Evolutionary conservation across 148 eudicot genomes (phyloP).

Genomic region (Tetragonia tetragonoides): DNA sequence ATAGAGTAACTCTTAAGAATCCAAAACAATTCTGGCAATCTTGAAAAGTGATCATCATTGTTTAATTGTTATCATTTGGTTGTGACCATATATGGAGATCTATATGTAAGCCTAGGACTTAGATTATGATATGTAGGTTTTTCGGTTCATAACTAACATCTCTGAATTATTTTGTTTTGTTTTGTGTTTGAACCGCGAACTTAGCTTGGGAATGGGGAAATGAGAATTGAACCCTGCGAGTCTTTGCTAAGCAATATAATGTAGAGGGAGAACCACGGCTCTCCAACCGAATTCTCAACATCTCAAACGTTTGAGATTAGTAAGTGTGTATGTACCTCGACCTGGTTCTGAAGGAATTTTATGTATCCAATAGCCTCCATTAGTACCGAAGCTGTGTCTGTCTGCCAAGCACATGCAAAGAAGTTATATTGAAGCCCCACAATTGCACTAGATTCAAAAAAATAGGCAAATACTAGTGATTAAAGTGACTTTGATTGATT

Average conservation of each 20-base stretch:
- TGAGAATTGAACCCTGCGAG: too few species aligned
- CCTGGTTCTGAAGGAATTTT: conserved; percentile 88
- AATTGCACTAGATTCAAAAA: not conserved
- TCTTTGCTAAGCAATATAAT: too few species aligned
- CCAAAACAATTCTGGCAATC: not conserved
- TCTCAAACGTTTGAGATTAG: too few species aligned
- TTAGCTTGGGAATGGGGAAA: too few species aligned
- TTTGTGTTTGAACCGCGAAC: too few species aligned
- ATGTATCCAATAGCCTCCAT: conserved; percentile 94
- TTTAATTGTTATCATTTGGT: not conserved
- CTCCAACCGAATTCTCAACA: too few species aligned
- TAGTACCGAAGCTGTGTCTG: conserved; percentile 90
- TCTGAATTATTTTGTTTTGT: too few species aligned
- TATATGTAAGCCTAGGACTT: not conserved
- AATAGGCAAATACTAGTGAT: not conserved
- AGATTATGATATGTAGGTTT: too few species aligned
- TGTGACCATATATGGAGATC: not conserved
- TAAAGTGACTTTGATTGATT: conserved; percentile 10
- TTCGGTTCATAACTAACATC: too few species aligned
- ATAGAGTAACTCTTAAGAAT: too few species aligned
- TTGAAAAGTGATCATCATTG: not conserved
- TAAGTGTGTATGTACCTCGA: conserved; percentile 56
- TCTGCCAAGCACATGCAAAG: conserved; percentile 44
- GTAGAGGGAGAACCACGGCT: too few species aligned
- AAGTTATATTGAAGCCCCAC: not conserved